Base-by-base conservation (phyloP, 2,329 filamentous ascomycete genomes). In the Clonostachys sp. region DNA sequence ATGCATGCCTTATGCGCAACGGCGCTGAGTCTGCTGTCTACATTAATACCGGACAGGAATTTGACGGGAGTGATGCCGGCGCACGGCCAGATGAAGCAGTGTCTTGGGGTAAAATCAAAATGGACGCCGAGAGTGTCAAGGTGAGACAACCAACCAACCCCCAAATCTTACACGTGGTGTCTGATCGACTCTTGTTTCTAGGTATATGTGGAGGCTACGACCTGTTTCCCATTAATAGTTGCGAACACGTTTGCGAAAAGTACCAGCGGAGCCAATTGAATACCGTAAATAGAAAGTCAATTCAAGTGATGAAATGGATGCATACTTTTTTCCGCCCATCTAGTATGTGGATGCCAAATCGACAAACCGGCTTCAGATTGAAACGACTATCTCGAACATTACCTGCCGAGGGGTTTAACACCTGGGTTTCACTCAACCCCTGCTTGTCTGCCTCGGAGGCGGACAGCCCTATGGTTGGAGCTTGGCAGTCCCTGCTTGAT, bases 81-180 rank as follows among this genome's bases (percentile, higher is more conserved):
- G 94, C 94, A 5, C 77, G 94, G 47, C 94, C 94, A 5, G 94
- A 99, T 60, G 94, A 99, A 71, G 94, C 94, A 6, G 89, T 99
- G 14, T 96, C 91, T 52, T 99, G 94, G 94, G 94, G 94, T 4
- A 99, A 99, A 76, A 96, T 99, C 67, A 96, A 95, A 68, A 76
- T 84, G 40, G 88, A 86, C 45, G 94, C 87, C 2, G 86, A 94
- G 53, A 87, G 84, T 57, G 91, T 97, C 48, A 99, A 97, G 83
- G 89, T 90, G 64, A 56, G 73, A 61, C 5, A 20, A 30, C 1
- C 9, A 30, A 4, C 24, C 24, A 10, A 30, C 24, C 24, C 9
- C 24, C 24, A 30, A 30, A 10, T 10, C 24, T 9, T 30, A 30
- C 24, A 30, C 24, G 24, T 30, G 24, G 24, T 30, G 24, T 30